Conservation (phyloP, 2,329 filamentous ascomycete genomes). For the Pseudogymnoascus sp. region DNA sequence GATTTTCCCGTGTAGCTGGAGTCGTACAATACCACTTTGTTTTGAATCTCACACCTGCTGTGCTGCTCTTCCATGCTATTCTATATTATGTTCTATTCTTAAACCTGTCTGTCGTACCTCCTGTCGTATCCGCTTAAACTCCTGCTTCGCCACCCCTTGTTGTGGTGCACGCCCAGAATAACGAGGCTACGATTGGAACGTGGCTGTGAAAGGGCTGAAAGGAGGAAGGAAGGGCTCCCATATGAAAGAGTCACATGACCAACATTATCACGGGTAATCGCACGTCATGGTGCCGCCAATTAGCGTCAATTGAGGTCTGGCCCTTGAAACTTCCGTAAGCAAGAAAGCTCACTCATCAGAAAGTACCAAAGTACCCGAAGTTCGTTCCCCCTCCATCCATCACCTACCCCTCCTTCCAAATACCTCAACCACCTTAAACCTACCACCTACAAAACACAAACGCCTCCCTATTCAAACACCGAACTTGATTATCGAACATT, state of each 20-base stretch:
- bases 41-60: conserved; percentile 1
- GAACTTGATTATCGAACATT: neutral
- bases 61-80: neutral
- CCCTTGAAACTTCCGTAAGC: neutral
- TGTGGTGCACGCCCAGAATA: neutral
- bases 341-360: neutral
- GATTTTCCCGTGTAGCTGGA: conserved; percentile 4
- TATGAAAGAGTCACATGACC: neutral
- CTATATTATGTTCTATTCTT: neutral
- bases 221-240: neutral
- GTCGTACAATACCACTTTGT: conserved; percentile 7
- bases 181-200: neutral
- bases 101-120: neutral
- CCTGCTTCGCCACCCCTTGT: neutral
- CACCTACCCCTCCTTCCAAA: conserved; percentile 3
- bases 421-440: neutral
- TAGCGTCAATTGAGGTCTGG: neutral
- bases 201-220: neutral
- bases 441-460: neutral
- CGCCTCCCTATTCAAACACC: neutral
- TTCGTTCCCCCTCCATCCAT: neutral
- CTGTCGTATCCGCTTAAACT: neutral
- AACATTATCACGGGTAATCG: neutral
- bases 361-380: conserved; percentile 1
- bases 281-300: neutral